Conservation (phyloP, 441 rosid genomes). For the Adansonia rubrostipa region DNA sequence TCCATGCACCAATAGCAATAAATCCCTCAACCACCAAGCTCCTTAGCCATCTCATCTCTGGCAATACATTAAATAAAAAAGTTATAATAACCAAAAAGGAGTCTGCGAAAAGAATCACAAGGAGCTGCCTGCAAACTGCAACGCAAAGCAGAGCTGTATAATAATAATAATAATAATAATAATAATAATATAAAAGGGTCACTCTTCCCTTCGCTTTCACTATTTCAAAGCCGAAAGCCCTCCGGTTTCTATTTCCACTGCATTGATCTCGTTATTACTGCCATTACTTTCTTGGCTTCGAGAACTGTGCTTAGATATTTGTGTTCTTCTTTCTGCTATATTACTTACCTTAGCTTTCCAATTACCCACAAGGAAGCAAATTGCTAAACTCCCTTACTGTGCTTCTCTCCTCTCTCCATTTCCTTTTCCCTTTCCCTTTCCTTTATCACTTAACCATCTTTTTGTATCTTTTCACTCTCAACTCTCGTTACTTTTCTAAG, state of each 20-base stretch:
- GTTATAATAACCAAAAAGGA: neutral
- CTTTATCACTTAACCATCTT: constrained; percentile 28
- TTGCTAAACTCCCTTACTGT: constrained; percentile 22
- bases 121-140: neutral
- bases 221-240: constrained; percentile 26
- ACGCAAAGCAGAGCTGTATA: constrained; percentile 1
- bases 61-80: neutral
- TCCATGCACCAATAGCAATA: constrained; percentile 3
- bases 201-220: constrained; percentile 52
- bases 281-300: constrained; percentile 32
- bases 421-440: constrained; percentile 21
- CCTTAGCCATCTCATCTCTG: neutral
- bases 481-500: neutral
- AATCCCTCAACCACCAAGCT: constrained; percentile 38
- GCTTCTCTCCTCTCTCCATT: constrained; percentile 23
- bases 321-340: constrained; percentile 28
- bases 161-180: neutral
- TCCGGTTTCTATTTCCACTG: constrained; percentile 27
- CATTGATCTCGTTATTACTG: constrained; percentile 32
- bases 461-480: constrained; percentile 16
- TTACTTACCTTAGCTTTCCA: constrained; percentile 35
- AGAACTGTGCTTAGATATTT: constrained; percentile 45
- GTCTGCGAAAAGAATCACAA: constrained; percentile 10
- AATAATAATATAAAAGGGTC: constrained; percentile 10
- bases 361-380: constrained; percentile 31